phyloP scores from a whole-genome alignment of 768 basidiomycete species.

The Fomitopsis serialis region DNA sequence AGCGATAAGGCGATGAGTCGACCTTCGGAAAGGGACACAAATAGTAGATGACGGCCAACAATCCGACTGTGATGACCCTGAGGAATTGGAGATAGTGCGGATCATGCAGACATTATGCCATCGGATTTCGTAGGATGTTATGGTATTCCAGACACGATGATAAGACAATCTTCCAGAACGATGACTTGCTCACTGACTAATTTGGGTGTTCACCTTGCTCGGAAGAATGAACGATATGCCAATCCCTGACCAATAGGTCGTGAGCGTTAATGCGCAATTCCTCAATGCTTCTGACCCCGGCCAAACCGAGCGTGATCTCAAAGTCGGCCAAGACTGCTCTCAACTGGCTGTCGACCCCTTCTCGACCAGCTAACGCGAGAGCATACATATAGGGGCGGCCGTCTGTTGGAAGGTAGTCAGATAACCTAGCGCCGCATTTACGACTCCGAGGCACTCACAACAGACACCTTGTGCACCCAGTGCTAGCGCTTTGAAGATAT shows the following conservation, averaged over 20 bases:
- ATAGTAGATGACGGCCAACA: too few species aligned
- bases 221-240: too few species aligned
- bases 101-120: too few species aligned
- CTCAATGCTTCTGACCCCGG: constrained; percentile 49
- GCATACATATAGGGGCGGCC: constrained; percentile 74
- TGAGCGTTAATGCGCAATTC: constrained; percentile 53
- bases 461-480: constrained; percentile 81
- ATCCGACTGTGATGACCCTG: too few species aligned
- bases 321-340: constrained; percentile 63
- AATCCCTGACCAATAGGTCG: background rate
- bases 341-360: constrained; percentile 72
- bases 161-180: too few species aligned
- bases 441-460: constrained; percentile 37
- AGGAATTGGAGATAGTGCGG: too few species aligned
- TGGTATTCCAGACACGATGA: too few species aligned
- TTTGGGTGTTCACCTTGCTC: too few species aligned
- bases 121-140: too few species aligned
- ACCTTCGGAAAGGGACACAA: too few species aligned
- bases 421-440: background rate
- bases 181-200: too few species aligned
- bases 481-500: constrained; percentile 80
- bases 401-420: constrained; percentile 35
- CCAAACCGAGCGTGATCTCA: constrained; percentile 56
- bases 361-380: constrained; percentile 61
- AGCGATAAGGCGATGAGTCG: too few species aligned